A percentile compares a stretch with the other conserved stretches of the same genome.
These are phyloP conservation scores for Mortierella sp. DNA, from an alignment of 371 early-diverging fungal species.

Conservation along the genomic window DNA sequence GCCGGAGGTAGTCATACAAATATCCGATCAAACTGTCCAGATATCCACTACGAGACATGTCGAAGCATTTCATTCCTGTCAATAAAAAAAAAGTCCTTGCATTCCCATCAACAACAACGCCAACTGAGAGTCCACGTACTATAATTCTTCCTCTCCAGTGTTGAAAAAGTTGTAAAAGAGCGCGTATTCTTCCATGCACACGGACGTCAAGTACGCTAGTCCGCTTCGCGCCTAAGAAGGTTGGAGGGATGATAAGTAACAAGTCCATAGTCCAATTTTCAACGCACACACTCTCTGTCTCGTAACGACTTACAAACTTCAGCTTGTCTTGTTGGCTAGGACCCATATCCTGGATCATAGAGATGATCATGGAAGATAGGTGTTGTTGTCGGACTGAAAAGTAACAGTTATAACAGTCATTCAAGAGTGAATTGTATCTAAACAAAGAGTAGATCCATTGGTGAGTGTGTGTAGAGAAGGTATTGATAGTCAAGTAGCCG, in stretches of 20 bases:
- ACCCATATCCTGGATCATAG: constrained; percentile 68
- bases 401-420: constrained; percentile 79
- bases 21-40: constrained; percentile 71
- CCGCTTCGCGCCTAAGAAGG: constrained; percentile 72
- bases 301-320: constrained; percentile 72
- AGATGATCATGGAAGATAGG: constrained; percentile 72
- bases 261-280: too few species aligned
- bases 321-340: constrained; percentile 65
- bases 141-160: constrained; percentile 67
- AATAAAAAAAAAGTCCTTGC: not conserved
- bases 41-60: constrained; percentile 63
- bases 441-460: not conserved
- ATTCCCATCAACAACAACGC: not conserved
- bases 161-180: constrained; percentile 83
- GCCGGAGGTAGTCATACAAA: constrained; percentile 87
- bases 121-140: constrained; percentile 48
- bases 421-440: constrained; percentile 75
- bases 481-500: not conserved
- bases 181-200: constrained; percentile 84
- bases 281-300: too few species aligned
- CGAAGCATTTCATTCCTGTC: not conserved
- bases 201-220: constrained; percentile 79
- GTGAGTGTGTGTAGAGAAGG: not conserved
- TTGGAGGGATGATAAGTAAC: not conserved
- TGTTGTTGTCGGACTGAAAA: constrained; percentile 76